Percentiles rank a stretch among this genome's conserved stretches.
Evolutionary conservation across 495 filamentous ascomycete genomes (phyloP).

Genomic region (Cetradonia linearis): DNA sequence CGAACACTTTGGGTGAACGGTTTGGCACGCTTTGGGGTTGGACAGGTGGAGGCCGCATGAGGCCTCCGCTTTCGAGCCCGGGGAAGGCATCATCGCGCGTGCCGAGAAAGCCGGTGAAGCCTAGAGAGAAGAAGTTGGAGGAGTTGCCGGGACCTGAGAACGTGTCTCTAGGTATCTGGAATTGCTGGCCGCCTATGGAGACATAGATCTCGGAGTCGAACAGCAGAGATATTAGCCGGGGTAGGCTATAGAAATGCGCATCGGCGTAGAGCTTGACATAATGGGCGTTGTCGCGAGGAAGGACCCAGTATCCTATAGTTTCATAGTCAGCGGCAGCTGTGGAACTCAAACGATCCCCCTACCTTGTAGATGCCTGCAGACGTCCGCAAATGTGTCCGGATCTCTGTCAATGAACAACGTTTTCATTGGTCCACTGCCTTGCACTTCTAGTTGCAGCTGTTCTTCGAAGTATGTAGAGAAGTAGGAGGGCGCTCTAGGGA

Average conservation of each 20-base stretch:
- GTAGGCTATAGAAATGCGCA: constrained; percentile 89
- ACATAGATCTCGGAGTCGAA: constrained; percentile 90
- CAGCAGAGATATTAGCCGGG: constrained; percentile 84
- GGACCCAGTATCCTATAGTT: constrained; percentile 64
- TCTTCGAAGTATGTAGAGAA: constrained; percentile 91
- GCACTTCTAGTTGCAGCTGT: constrained; percentile 58
- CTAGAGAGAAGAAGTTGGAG: constrained; percentile 92
- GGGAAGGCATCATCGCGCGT: constrained; percentile 74
- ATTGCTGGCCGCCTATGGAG: constrained; percentile 72
- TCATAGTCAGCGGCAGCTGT: neutral
- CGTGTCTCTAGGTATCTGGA: constrained; percentile 81
- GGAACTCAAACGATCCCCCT: neutral
- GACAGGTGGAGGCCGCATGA: constrained; percentile 87
- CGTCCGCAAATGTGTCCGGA: constrained; percentile 79
- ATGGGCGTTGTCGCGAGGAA: constrained; percentile 70
- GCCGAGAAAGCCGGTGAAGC: constrained; percentile 82
- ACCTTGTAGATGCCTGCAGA: constrained; percentile 82
- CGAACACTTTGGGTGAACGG: constrained; percentile 68
- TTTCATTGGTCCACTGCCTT: constrained; percentile 39
- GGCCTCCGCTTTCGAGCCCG: constrained; percentile 63
- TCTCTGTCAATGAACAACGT: constrained; percentile 96
- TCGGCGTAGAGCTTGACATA: constrained; percentile 91
- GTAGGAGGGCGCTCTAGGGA: constrained; percentile 82
- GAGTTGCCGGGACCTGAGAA: constrained; percentile 77
- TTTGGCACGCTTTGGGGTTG: constrained; percentile 70